Evolutionary conservation across 176 grass and related monocot genomes (phyloP), one percentile per base, ranked within the genome.

Genomic region (Eremochloa ophiuroides): DNA sequence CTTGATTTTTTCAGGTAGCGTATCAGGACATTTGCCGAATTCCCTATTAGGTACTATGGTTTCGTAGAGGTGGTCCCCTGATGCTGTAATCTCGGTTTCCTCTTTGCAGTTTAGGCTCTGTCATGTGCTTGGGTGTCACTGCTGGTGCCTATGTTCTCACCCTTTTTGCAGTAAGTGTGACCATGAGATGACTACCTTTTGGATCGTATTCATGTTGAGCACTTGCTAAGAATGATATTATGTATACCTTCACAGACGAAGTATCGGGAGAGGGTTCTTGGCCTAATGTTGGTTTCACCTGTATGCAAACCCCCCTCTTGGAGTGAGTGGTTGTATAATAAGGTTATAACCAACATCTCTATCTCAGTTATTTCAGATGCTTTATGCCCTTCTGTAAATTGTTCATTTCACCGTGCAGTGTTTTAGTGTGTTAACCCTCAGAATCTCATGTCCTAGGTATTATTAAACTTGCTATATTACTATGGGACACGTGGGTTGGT

Each of bases 241-340:
- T 87, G 8, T 76, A 51, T 30, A 73, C 75, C 83, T 15, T 48
- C 73, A 78, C 79, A 95, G 95, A 87, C 90, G 15, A 94, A 95
- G 68, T 93, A 95, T 48, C 82, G 75, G 25, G 90, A 95, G 43
- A 87, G 92, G 15, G 92, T 98, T 87, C 76, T 89, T 79, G 95
- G 95, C 70, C 80, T 98, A 17, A 98, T 98, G 74, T 85, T 98
- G 48, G 88, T 98, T 37, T 98, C 95, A 48, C 95, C 95, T 86
- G 71, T 98, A 50, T 98, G 95, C 88, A 98, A 98, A 88, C 86
- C 95, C 41, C 90, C 95, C 70, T 95, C 95, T 73, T 98, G 95
- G 95, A 98, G 85, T 25, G 92, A 98, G 65, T 98, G 95, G 95
- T 71, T 98, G 74, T 98, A 94, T 84, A 93, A 93, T 73, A 95